A percentile compares a stretch with the other conserved stretches of the same genome.
Conservation (phyloP, 306 rosid species). For the Ochetophila trinervis region DNA sequence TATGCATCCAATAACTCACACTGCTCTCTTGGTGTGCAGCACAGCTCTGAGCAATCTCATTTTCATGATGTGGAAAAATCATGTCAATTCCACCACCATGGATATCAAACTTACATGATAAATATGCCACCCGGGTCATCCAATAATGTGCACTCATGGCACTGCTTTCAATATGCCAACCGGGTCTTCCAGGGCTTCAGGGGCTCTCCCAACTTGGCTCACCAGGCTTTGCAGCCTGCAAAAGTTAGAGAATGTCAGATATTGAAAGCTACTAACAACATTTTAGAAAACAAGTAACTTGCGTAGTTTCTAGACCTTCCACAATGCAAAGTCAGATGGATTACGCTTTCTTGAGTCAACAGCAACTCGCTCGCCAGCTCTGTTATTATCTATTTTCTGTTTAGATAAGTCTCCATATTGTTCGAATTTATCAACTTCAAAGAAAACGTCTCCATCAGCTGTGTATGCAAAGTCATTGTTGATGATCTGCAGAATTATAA, state of each 20-base stretch:
- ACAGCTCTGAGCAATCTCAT: conserved; percentile 93
- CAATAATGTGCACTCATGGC: conserved; percentile 96
- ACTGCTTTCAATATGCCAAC: conserved; percentile 99
- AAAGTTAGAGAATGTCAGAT: conserved; percentile 18
- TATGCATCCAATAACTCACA: conserved; percentile 86
- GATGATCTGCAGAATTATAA: conserved; percentile 60
- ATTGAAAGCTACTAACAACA: conserved; percentile 8
- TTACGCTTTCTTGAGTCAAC: conserved; percentile 78
- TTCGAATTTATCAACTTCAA: conserved; percentile 75
- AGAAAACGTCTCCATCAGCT: conserved; percentile 91
- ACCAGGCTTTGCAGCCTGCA: conserved; percentile 87
- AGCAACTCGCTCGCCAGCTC: conserved; percentile 95
- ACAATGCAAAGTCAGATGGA: conserved; percentile 91
- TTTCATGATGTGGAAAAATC: conserved; percentile 98
- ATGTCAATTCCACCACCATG: conserved; percentile 98
- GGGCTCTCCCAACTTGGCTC: conserved; percentile 99
- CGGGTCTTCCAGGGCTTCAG: conserved; percentile 96
- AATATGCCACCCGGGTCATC: too few relatives aligned
- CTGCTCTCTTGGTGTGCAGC: conserved; percentile 74
- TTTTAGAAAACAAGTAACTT: conserved; percentile 12
- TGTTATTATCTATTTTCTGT: conserved; percentile 68
- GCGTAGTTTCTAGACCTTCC: conserved; percentile 62
- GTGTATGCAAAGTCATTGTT: conserved; percentile 61
- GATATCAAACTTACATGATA: conserved; percentile 76
- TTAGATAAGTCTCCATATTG: conserved; percentile 81